These are phyloP conservation scores for Aspergillus avenaceus DNA, from an alignment of 495 filamentous ascomycete genomes.

Conservation along the genomic window DNA sequence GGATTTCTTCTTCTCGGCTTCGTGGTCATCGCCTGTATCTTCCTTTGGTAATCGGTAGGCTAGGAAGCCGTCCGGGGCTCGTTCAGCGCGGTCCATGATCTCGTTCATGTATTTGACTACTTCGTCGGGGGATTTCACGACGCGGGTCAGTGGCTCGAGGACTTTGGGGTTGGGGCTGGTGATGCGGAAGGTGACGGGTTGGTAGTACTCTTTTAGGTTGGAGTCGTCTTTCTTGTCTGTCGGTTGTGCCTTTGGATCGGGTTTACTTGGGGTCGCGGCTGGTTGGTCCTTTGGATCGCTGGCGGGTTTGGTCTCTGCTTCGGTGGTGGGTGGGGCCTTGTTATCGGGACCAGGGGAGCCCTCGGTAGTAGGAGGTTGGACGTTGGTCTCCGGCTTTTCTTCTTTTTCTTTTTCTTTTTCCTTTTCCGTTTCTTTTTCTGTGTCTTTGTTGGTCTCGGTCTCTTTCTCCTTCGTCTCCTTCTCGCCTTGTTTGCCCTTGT, in stretches of 20 bases:
- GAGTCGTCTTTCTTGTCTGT: conserved; percentile 13
- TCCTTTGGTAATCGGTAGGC: conserved; percentile 61
- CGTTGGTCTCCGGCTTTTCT: neutral
- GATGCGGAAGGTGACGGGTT: conserved; percentile 81
- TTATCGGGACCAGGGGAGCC: conserved; percentile 9
- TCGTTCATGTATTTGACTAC: conserved; percentile 80
- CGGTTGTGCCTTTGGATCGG: conserved; percentile 4
- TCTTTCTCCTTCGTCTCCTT: conserved; percentile 13
- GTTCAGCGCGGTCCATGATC: conserved; percentile 69
- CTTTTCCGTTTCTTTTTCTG: conserved; percentile 7
- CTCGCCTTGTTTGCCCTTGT: neutral
- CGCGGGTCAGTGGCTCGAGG: conserved; percentile 67
- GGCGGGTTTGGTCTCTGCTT: conserved; percentile 4
- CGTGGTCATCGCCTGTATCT: conserved; percentile 22
- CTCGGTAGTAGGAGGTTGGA: neutral
- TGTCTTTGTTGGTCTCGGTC: conserved; percentile 21
- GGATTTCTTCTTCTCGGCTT: conserved; percentile 17
- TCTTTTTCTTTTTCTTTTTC: neutral
- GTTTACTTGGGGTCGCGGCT: neutral
- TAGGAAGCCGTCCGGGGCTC: conserved; percentile 64
- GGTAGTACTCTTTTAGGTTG: conserved; percentile 71
- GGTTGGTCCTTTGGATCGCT: conserved; percentile 3
- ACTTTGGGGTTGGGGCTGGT: conserved; percentile 57
- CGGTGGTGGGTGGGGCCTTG: conserved; percentile 10
- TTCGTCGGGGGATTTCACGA: conserved; percentile 76